Evolutionary conservation across 305 asterid species (phyloP).

Genomic region (Fraxinus angustifolia): DNA sequence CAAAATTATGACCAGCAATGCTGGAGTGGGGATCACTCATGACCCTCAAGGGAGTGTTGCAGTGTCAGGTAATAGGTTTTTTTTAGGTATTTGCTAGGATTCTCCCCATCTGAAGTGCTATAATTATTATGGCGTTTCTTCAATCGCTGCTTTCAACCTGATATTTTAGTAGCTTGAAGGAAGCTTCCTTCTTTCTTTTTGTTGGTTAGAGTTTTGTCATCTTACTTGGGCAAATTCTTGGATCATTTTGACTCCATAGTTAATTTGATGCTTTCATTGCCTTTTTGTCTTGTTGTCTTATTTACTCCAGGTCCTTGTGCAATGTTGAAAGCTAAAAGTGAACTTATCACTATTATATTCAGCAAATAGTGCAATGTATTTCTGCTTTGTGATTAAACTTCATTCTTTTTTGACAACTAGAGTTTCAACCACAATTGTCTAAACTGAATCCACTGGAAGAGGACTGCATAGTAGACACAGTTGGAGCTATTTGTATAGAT

Average conservation of each 20-base stretch:
- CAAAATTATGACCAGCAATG: conserved; percentile 31
- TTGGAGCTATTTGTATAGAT: conserved; percentile 90
- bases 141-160: neutral
- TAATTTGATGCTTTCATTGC: neutral
- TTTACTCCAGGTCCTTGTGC: neutral
- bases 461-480: conserved; percentile 65
- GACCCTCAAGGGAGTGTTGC: conserved; percentile 19
- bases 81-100: neutral
- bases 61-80: conserved; percentile 21
- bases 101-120: neutral
- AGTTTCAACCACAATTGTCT: conserved; percentile 34
- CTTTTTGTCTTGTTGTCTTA: neutral
- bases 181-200: neutral
- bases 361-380: neutral
- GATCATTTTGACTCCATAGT: neutral
- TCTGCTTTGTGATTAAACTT: conserved; percentile 20
- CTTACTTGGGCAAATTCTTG: neutral
- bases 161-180: conserved; percentile 1
- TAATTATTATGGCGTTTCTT: neutral
- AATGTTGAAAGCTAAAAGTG: neutral
- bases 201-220: neutral
- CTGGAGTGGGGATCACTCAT: conserved; percentile 28
- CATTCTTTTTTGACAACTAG: conserved; percentile 25
- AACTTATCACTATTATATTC: conserved; percentile 1
- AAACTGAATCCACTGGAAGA: conserved; percentile 35